phyloP scores from a whole-genome alignment of 441 rosid species.

The Pelargonium australe region DNA sequence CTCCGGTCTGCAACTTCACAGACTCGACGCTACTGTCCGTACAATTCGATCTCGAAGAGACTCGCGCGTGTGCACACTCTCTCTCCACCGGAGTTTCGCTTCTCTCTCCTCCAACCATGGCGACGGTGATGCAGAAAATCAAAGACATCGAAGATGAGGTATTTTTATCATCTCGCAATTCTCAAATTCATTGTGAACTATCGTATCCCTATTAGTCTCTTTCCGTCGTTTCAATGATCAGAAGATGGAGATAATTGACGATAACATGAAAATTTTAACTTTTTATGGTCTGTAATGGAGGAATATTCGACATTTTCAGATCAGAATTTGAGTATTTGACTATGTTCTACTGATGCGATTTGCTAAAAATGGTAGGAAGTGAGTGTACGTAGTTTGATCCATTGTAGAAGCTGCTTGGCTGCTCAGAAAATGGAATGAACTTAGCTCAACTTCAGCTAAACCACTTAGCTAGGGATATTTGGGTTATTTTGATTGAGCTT shows the following conservation, averaged over 20 bases:
- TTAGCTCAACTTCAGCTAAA: not conserved
- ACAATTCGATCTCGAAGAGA: slow-evolving; percentile 4
- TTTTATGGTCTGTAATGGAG: too few relatives aligned
- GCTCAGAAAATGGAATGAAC: not conserved
- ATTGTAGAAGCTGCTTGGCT: not conserved
- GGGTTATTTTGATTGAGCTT: not conserved
- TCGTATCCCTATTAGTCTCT: too few relatives aligned
- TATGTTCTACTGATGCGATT: too few relatives aligned
- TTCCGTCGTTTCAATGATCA: too few relatives aligned
- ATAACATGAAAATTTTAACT: too few relatives aligned
- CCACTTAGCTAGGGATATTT: not conserved
- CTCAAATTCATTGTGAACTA: too few relatives aligned
- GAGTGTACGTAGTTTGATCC: not conserved
- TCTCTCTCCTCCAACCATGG: slow-evolving; percentile 15
- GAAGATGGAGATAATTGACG: too few relatives aligned
- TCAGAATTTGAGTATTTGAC: too few relatives aligned
- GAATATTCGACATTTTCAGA: too few relatives aligned
- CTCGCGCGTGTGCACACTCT: not conserved
- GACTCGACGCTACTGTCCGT: not conserved
- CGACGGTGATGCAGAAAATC: slow-evolving; percentile 31
- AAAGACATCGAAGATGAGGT: slow-evolving; percentile 29
- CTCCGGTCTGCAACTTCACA: not conserved
- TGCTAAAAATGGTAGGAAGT: too few relatives aligned
- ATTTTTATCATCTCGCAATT: too few relatives aligned
- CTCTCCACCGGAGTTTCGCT: not conserved